Evolutionary conservation across 1,139 yeast genomes (phyloP).

Genomic region (Suhomyces yuchorum): DNA sequence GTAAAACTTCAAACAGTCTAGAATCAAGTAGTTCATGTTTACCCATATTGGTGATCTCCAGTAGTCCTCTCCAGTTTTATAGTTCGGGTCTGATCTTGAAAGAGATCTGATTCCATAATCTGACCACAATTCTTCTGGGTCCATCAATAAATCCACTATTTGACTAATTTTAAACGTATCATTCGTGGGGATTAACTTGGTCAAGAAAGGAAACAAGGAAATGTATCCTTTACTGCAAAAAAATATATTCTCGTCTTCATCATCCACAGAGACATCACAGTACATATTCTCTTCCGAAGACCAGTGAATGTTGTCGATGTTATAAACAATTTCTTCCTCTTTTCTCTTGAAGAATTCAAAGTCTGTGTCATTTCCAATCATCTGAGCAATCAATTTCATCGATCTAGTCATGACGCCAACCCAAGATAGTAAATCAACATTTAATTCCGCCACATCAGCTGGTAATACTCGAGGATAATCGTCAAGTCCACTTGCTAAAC

Average conservation of each 20-base stretch:
- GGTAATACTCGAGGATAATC: slow-evolving; percentile 88
- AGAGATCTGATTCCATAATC: slow-evolving; percentile 80
- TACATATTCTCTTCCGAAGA: slow-evolving; percentile 62
- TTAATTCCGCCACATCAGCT: slow-evolving; percentile 86
- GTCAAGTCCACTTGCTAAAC: slow-evolving; percentile 91
- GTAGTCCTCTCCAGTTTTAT: slow-evolving; percentile 83
- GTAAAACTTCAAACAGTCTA: slow-evolving; percentile 71
- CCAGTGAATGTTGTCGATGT: slow-evolving; percentile 82
- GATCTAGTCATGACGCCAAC: slow-evolving; percentile 89
- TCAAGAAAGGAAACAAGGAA: slow-evolving; percentile 79
- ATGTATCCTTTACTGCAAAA: slow-evolving; percentile 91
- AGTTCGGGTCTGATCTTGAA: slow-evolving; percentile 65
- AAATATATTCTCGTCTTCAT: slow-evolving; percentile 61
- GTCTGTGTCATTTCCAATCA: slow-evolving; percentile 64
- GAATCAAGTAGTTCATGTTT: slow-evolving; percentile 79
- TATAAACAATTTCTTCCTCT: slow-evolving; percentile 58
- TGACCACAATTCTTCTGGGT: slow-evolving; percentile 78
- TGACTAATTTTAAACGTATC: slow-evolving; percentile 52
- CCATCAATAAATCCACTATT: slow-evolving; percentile 58
- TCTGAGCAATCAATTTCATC: slow-evolving; percentile 70
- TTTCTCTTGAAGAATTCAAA: slow-evolving; percentile 50
- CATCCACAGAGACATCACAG: slow-evolving; percentile 83
- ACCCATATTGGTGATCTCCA: slow-evolving; percentile 98
- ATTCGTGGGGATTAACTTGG: slow-evolving; percentile 60
- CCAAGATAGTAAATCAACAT: slow-evolving; percentile 91